These are phyloP conservation scores for Aspergillus sp. DNA, from an alignment of 2,329 filamentous ascomycete genomes.

Conservation along the genomic window DNA sequence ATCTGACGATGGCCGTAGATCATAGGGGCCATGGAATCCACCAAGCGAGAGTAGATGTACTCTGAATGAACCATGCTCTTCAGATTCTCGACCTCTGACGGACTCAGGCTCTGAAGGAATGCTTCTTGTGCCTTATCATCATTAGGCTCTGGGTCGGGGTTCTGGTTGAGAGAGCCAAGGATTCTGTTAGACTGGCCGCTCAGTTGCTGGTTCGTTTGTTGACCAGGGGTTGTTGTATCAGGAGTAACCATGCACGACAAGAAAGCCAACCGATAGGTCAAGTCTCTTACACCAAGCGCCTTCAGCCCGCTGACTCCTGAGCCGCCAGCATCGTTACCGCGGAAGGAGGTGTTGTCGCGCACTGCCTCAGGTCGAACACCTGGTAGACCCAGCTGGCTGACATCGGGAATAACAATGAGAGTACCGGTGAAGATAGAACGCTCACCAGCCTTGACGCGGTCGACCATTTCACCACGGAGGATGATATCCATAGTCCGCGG, in stretches of 20 bases:
- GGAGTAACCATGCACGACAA: constrained; percentile 94
- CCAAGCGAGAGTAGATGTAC: constrained; percentile 89
- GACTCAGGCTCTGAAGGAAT: constrained; percentile 81
- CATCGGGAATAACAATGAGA: constrained; percentile 93
- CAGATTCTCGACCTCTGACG: constrained; percentile 85
- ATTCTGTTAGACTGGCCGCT: constrained; percentile 79
- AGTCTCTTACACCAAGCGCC: constrained; percentile 86
- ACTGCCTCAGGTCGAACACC: constrained; percentile 80
- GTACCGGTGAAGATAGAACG: constrained; percentile 98
- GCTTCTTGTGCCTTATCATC: constrained; percentile 87
- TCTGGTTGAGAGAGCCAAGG: constrained; percentile 77
- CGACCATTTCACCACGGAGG: constrained; percentile 92
- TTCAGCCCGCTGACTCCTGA: constrained; percentile 86
- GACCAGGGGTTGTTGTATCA: constrained; percentile 77
- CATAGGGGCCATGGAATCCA: constrained; percentile 93
- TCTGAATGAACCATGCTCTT: constrained; percentile 92
- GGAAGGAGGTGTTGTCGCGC: constrained; percentile 74
- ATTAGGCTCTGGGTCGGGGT: constrained; percentile 66
- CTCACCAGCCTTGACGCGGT: constrained; percentile 94
- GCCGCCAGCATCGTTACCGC: constrained; percentile 78
- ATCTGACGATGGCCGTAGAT: constrained; percentile 97
- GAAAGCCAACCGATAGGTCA: constrained; percentile 96
- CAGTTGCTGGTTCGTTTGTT: constrained; percentile 66
- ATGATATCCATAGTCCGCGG: constrained; percentile 97
- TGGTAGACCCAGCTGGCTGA: constrained; percentile 89